A percentile compares a stretch with the other conserved stretches of the same genome.
These are phyloP conservation scores for Saprolegnia parasitica DNA, from an alignment of 352 stramenopile species.

Conservation along the genomic window DNA sequence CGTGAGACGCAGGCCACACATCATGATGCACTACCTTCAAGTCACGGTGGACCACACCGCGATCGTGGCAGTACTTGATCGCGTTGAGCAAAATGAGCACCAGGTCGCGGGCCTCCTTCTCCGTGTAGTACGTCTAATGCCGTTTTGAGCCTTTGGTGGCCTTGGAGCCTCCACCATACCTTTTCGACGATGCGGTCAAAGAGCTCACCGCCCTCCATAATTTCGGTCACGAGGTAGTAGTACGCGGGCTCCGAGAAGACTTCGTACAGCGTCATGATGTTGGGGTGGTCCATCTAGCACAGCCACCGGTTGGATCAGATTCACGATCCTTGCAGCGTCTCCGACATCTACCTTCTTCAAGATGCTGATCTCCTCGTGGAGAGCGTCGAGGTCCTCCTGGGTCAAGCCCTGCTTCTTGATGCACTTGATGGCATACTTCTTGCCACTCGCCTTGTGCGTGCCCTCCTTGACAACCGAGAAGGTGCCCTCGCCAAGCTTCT, in stretches of 20 bases:
- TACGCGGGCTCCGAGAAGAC: conserved; percentile 92
- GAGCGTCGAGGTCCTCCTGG: conserved; percentile 77
- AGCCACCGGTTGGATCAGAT: conserved; percentile 14
- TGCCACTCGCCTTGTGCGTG: conserved; percentile 72
- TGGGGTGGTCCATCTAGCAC: conserved; percentile 83
- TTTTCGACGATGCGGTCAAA: conserved; percentile 87
- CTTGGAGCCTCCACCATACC: conserved; percentile 31
- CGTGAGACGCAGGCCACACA: not conserved
- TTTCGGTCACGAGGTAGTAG: conserved; percentile 98
- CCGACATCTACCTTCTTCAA: conserved; percentile 57
- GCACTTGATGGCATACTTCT: conserved; percentile 90
- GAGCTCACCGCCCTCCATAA: conserved; percentile 90
- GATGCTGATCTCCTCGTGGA: conserved; percentile 82
- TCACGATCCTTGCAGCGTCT: not conserved
- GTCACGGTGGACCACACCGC: conserved; percentile 78
- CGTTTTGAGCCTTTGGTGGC: not conserved
- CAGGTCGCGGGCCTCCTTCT: conserved; percentile 81
- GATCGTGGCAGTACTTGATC: conserved; percentile 87
- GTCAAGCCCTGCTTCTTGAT: conserved; percentile 86
- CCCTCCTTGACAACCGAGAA: conserved; percentile 87
- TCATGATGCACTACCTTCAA: conserved; percentile 39
- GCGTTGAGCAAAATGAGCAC: conserved; percentile 83
- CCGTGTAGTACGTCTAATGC: conserved; percentile 82
- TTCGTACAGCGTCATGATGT: conserved; percentile 92
- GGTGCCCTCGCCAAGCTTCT: conserved; percentile 85